Evolutionary conservation across 768 basidiomycete species (phyloP), one percentile per base, ranked within the genome.

Genomic region (Amyloporia xantha): DNA sequence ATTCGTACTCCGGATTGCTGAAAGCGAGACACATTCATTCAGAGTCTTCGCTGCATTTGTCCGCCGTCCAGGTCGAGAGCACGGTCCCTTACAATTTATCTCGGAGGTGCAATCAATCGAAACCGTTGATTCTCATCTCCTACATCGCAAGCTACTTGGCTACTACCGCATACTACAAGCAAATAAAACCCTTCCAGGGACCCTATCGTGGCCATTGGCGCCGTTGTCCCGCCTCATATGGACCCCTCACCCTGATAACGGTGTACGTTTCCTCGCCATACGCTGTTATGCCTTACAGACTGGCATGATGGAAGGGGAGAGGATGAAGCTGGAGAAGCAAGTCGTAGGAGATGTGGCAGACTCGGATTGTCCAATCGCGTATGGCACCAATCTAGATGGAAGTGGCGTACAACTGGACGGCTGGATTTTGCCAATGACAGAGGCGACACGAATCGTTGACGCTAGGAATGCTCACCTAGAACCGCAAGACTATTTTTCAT

Each of bases 151-250:
- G 0, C 75, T 96, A 26, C 71, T 95, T 38, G 78, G 87, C 1
- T 90, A 93, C 59, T 87, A 87, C 60, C 83, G 93, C 33, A 74
- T 95, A 42, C 71, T 93, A 15, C 74, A 76, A 60, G 81, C 81
- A 20, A 91, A 89, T 62, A 80, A 81, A 13, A 70, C 79, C 52
- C 73, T 93, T 17, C 83, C 90, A 2, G 51, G 60, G 13, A 67
- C 77, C 13, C 66, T 82, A n/a, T 58, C 66, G 27, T 95, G 92
- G 91, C 63, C 78, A 2, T 45, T 68, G 12, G 59, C 66, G 1
- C 64, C 70, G 4, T 63, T 83, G 9, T 70, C 72, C 24, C 45
- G 52, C 15, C 62, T 82, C 3, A 67, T 80, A 39, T 63, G 59
- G 41, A 67, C 75, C 0, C 67, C 81, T 20, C 74, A 82, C 53